Conservation (phyloP, 2,329 filamentous ascomycete species). For the Pyrenochaeta sp. region DNA sequence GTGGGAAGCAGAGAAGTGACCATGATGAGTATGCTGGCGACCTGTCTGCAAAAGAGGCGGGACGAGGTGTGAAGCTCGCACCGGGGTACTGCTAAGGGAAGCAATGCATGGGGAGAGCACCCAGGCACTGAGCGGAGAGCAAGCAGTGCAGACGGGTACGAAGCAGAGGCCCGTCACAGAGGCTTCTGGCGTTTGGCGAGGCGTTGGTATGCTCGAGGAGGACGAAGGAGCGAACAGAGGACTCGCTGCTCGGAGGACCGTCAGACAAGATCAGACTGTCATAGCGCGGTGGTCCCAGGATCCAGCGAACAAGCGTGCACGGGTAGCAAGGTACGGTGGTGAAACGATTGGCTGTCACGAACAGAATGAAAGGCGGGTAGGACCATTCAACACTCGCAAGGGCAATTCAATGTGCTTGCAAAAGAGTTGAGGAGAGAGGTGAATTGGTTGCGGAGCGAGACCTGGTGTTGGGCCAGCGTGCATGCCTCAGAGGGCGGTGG, state of each 20-base stretch:
- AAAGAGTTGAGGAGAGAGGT: constrained; percentile 13
- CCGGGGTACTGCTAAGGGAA: constrained; percentile 46
- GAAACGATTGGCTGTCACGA: constrained; percentile 52
- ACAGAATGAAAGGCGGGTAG: constrained; percentile 38
- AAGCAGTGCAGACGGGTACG: constrained; percentile 34
- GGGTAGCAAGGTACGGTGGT: constrained; percentile 48
- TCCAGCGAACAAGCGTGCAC: constrained; percentile 49
- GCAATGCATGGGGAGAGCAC: constrained; percentile 52
- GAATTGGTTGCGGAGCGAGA: constrained; percentile 19
- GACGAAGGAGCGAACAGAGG: constrained; percentile 46
- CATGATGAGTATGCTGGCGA: constrained; percentile 34
- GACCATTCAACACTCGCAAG: constrained; percentile 21
- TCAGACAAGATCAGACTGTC: constrained; percentile 52
- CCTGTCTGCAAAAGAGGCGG: constrained; percentile 25
- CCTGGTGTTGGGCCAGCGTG: constrained; percentile 44
- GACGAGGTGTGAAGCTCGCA: constrained; percentile 46
- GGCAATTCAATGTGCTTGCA: constrained; percentile 13
- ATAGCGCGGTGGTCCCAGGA: constrained; percentile 50
- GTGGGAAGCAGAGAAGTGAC: constrained; percentile 36
- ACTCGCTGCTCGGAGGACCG: constrained; percentile 41
- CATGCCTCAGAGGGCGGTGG: constrained; percentile 41
- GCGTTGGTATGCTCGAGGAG: constrained; percentile 35
- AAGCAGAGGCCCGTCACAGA: constrained; percentile 34
- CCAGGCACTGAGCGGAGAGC: constrained; percentile 42
- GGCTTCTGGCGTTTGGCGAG: constrained; percentile 35